These are phyloP conservation scores for Plenodomus lindquistii DNA, from an alignment of 2,329 filamentous ascomycete genomes.

Conservation along the genomic window DNA sequence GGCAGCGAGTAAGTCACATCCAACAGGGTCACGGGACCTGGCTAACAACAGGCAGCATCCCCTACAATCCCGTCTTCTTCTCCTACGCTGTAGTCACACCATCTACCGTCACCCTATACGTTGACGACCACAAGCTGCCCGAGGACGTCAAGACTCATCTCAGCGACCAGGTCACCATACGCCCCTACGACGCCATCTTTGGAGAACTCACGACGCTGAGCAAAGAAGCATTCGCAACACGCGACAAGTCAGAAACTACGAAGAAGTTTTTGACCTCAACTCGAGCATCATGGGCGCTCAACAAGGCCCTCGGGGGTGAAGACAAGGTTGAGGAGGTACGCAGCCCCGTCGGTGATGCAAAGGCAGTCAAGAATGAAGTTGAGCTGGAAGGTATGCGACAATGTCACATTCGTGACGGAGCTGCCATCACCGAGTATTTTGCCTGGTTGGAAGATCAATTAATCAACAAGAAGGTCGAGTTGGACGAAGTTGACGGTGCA, in stretches of 20 bases:
- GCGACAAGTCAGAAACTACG: conserved; percentile 37
- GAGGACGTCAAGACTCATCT: conserved; percentile 72
- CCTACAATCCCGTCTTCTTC: conserved; percentile 98
- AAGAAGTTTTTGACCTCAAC: conserved; percentile 83
- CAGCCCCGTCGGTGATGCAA: conserved; percentile 86
- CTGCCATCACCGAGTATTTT: conserved; percentile 88
- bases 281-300: conserved; percentile 90
- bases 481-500: conserved; percentile 90
- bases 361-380: conserved; percentile 89
- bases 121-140: conserved; percentile 78
- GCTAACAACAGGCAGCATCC: conserved; percentile 61
- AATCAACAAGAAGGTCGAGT: conserved; percentile 67
- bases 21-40: neutral
- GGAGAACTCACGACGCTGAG: conserved; percentile 72
- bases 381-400: conserved; percentile 92
- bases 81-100: conserved; percentile 90
- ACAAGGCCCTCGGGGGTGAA: conserved; percentile 82
- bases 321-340: conserved; percentile 82
- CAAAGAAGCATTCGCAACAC: conserved; percentile 42
- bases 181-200: conserved; percentile 83
- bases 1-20: conserved; percentile 69
- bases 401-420: conserved; percentile 92
- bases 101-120: conserved; percentile 75
- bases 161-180: conserved; percentile 69
- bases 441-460: conserved; percentile 95